phyloP scores from a whole-genome alignment of 495 filamentous ascomycete genomes.

The Chaetomium fimeti region DNA sequence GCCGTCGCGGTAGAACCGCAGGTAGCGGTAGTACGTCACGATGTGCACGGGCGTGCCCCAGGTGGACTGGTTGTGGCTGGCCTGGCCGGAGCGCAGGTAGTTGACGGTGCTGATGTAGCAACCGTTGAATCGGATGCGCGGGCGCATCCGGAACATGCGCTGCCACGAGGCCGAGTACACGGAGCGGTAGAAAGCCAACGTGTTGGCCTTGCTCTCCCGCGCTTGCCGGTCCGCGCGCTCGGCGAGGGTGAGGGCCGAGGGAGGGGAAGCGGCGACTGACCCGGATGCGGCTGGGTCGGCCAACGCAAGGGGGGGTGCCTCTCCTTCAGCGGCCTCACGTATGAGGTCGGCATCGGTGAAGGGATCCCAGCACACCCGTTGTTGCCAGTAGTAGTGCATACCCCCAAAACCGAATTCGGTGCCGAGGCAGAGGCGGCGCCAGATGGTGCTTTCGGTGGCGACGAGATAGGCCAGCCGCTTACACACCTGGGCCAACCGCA shows the following conservation, averaged over 20 bases:
- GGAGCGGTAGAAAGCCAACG: slow-evolving; percentile 41
- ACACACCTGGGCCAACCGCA: slow-evolving; percentile 78
- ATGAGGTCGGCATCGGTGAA: slow-evolving; percentile 44
- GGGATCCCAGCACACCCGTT: slow-evolving; percentile 60
- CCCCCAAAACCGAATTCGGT: slow-evolving; percentile 71
- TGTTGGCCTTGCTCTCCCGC: slow-evolving; percentile 37
- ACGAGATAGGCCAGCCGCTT: slow-evolving; percentile 84
- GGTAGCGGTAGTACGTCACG: slow-evolving; percentile 95
- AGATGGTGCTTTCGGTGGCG: slow-evolving; percentile 80
- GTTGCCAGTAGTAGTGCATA: slow-evolving; percentile 81
- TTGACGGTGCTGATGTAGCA: slow-evolving; percentile 96
- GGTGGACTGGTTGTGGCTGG: slow-evolving; percentile 51
- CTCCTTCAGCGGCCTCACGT: slow-evolving; percentile 21
- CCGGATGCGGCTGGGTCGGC: slow-evolving; percentile 15
- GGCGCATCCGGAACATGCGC: slow-evolving; percentile 73
- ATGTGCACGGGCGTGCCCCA: slow-evolving; percentile 91
- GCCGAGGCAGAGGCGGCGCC: slow-evolving; percentile 72
- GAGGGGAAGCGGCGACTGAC: slow-evolving; percentile 18
- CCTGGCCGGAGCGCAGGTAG: slow-evolving; percentile 78
- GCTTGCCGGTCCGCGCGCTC: slow-evolving; percentile 33
- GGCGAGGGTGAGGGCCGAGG: slow-evolving; percentile 29
- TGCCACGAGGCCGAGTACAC: slow-evolving; percentile 54
- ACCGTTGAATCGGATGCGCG: slow-evolving; percentile 88
- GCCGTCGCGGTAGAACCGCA: slow-evolving; percentile 92
- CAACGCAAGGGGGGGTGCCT: slow-evolving; percentile 3